Evolutionary conservation across 2,329 filamentous ascomycete genomes (phyloP).

Genomic region (Beauveria sp.): DNA sequence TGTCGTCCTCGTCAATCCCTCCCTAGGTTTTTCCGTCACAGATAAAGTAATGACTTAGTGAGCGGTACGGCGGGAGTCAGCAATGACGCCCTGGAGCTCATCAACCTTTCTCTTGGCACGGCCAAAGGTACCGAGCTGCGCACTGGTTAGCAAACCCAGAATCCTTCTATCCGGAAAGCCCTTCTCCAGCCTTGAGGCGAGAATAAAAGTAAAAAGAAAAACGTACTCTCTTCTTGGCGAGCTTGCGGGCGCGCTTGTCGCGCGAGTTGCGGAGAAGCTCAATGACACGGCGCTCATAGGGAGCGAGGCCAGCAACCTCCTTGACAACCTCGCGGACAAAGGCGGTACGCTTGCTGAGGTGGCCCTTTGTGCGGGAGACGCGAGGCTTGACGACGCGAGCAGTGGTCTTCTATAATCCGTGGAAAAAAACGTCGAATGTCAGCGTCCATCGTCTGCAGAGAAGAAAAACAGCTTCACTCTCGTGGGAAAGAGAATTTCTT

Average conservation of each 20-base stretch:
- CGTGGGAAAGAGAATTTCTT: conserved; percentile 16
- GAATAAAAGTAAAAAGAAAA: not conserved
- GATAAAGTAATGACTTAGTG: conserved; percentile 39
- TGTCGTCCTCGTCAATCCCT: not conserved
- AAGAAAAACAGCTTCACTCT: conserved; percentile 16
- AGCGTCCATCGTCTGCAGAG: conserved; percentile 55
- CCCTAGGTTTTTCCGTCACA: not conserved
- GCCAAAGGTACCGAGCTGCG: conserved; percentile 91
- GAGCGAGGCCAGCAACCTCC: conserved; percentile 91
- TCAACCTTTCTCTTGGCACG: conserved; percentile 99
- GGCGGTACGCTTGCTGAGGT: conserved; percentile 91
- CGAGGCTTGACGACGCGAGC: conserved; percentile 68
- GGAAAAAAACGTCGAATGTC: conserved; percentile 36
- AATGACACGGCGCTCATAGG: conserved; percentile 97
- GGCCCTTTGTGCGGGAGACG: conserved; percentile 83
- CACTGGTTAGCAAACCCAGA: conserved; percentile 17
- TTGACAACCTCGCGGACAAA: conserved; percentile 97
- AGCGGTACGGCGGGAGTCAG: conserved; percentile 70
- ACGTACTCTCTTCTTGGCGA: conserved; percentile 96
- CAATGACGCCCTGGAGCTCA: conserved; percentile 96
- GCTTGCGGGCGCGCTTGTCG: conserved; percentile 98
- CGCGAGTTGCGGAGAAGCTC: conserved; percentile 98
- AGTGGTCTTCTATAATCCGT: conserved; percentile 66
- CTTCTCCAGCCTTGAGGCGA: no score
- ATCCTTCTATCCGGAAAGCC: not conserved